Conservation (phyloP, 805 yeast genomes). For the Yarrowia bubula region DNA sequence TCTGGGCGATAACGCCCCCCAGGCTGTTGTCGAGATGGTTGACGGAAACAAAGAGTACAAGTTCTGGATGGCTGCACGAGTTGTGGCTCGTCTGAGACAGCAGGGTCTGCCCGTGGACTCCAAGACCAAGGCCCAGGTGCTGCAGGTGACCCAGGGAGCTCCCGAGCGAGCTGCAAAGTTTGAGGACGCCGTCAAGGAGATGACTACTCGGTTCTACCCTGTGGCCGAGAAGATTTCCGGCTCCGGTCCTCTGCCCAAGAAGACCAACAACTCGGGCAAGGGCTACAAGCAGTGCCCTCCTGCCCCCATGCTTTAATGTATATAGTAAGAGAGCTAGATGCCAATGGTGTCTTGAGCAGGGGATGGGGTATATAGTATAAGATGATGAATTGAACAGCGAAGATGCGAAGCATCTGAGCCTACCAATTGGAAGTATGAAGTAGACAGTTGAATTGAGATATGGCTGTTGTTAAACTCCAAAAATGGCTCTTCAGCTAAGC, state of each 20-base stretch:
- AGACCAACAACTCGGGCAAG: background rate
- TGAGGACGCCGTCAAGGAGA: constrained; percentile 57
- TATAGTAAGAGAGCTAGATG: constrained; percentile 4
- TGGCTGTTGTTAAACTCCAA: too few species aligned
- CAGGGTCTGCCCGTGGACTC: constrained; percentile 55
- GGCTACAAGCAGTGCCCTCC: constrained; percentile 24
- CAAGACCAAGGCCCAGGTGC: constrained; percentile 57
- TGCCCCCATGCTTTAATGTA: constrained; percentile 18
- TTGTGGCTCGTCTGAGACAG: constrained; percentile 73
- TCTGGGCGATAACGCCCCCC: constrained; percentile 85
- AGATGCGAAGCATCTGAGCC: too few species aligned
- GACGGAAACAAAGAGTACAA: constrained; percentile 71
- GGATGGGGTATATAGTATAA: background rate
- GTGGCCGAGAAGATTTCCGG: constrained; percentile 24
- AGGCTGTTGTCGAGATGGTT: constrained; percentile 82
- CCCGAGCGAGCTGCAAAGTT: constrained; percentile 55
- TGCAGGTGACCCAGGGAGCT: constrained; percentile 48
- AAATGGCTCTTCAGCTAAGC: too few species aligned
- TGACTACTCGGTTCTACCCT: constrained; percentile 49
- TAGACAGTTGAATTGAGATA: too few species aligned
- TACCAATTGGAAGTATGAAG: too few species aligned
- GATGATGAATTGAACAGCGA: too few species aligned
- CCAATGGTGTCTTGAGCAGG: too few species aligned
- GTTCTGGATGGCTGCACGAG: constrained; percentile 74
- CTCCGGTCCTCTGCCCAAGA: constrained; percentile 4